A percentile compares a stretch with the other conserved stretches of the same genome.
These are phyloP conservation scores for Erythrophleum ivorense DNA, from an alignment of 331 rosid species.

Conservation along the genomic window DNA sequence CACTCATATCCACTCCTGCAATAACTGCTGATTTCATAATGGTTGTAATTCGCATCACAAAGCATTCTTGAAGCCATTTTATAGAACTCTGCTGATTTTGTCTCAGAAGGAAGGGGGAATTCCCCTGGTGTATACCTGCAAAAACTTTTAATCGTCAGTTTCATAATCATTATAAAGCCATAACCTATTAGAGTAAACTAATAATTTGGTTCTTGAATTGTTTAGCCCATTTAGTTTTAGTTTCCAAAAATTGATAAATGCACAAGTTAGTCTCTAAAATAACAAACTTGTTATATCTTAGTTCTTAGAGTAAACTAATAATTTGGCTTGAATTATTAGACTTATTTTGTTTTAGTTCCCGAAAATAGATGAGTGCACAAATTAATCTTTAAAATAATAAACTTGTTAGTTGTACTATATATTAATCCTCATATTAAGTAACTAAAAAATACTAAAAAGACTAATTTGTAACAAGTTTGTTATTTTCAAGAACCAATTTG, in stretches of 20 bases:
- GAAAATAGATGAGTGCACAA: not conserved
- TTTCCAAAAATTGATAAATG: not conserved
- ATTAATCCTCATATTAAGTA: not conserved
- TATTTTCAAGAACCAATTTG: not conserved
- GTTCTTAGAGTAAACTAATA: not conserved
- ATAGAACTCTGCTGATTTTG: constrained; percentile 75
- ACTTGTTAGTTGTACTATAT: not conserved
- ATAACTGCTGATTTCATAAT: constrained; percentile 96
- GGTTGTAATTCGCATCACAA: constrained; percentile 61
- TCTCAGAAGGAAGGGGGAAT: constrained; percentile 69
- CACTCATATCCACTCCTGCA: constrained; percentile 78
- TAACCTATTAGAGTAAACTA: not conserved
- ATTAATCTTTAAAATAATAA: not conserved
- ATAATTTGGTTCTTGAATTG: not conserved
- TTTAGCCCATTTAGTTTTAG: not conserved
- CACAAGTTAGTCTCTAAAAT: not conserved
- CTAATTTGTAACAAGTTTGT: not conserved
- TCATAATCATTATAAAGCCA: not conserved
- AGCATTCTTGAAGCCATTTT: constrained; percentile 80
- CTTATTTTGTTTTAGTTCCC: not conserved
- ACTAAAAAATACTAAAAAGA: not conserved
- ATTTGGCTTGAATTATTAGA: not conserved
- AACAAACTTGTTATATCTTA: not conserved
- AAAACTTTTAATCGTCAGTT: not conserved
- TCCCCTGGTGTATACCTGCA: constrained; percentile 67